phyloP scores from a whole-genome alignment of 495 filamentous ascomycete species.

The Aspergillus affinis region DNA sequence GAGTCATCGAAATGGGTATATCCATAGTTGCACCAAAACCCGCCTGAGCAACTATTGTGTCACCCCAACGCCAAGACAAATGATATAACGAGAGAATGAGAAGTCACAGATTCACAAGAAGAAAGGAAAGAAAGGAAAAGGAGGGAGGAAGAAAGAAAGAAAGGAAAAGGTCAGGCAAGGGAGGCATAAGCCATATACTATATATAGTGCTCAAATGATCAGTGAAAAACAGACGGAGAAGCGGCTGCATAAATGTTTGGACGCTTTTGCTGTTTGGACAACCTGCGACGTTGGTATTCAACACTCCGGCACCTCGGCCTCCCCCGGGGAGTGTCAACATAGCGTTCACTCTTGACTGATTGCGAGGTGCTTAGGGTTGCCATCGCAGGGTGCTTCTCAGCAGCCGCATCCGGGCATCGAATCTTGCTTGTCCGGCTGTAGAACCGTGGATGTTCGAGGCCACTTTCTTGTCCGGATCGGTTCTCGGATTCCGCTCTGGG shows the following conservation, averaged over 20 bases:
- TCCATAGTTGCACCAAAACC: background rate
- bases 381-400: too few species aligned
- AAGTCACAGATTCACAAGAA: constrained; percentile 1
- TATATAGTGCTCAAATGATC: constrained; percentile 1
- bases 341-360: too few species aligned
- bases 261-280: constrained; percentile 23
- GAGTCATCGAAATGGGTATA: background rate
- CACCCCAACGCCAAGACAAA: background rate
- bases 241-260: constrained; percentile 22
- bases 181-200: background rate
- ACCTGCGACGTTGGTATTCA: constrained; percentile 23
- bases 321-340: constrained; percentile 25
- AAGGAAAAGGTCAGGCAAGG: background rate
- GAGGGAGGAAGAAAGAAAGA: constrained; percentile 3
- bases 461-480: too few species aligned
- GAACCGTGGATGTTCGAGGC: too few species aligned
- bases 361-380: too few species aligned
- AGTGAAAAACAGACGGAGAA: constrained; percentile 17
- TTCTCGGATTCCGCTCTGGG: too few species aligned
- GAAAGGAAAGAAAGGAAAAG: constrained; percentile 4
- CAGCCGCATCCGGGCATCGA: too few species aligned
- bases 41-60: background rate
- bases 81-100: background rate
- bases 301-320: constrained; percentile 34
- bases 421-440: too few species aligned